Percentiles rank a stretch among this genome's conserved stretches.
phyloP scores from a whole-genome alignment of 495 filamentous ascomycete genomes.

The Penicillium coprophilum region DNA sequence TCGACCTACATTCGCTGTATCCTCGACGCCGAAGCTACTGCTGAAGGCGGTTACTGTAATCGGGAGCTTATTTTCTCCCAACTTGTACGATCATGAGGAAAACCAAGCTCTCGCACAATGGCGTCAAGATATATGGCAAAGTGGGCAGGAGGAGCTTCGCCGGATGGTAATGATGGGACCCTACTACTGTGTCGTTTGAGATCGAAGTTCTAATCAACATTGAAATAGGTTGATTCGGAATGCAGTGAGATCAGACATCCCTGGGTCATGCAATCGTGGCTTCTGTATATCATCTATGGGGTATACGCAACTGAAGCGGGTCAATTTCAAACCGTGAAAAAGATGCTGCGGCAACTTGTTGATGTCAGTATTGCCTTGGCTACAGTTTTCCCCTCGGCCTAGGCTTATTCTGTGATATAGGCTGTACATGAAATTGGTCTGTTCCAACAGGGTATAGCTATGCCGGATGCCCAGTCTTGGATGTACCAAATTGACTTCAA shows the following conservation, averaged over 20 bases:
- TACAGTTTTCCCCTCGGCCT: not conserved
- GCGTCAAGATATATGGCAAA: slow-evolving; percentile 14
- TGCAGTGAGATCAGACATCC: slow-evolving; percentile 14
- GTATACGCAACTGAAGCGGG: slow-evolving; percentile 13
- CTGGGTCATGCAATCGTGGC: slow-evolving; percentile 17
- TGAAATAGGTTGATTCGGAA: slow-evolving; percentile 11
- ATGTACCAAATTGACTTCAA: slow-evolving; percentile 10
- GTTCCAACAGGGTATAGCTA: slow-evolving; percentile 16
- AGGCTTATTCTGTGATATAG: slow-evolving; percentile 11
- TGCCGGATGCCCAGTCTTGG: slow-evolving; percentile 16
- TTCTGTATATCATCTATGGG: slow-evolving; percentile 19
- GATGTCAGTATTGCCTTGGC: slow-evolving; percentile 17
- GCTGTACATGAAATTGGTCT: slow-evolving; percentile 14
- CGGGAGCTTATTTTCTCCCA: slow-evolving; percentile 15
- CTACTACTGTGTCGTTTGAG: not conserved
- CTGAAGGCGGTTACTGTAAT: slow-evolving; percentile 14
- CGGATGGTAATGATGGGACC: slow-evolving; percentile 6
- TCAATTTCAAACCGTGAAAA: slow-evolving; percentile 13
- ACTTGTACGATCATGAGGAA: slow-evolving; percentile 2
- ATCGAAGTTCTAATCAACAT: slow-evolving; percentile 3
- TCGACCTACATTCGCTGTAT: slow-evolving; percentile 16
- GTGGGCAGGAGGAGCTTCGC: slow-evolving; percentile 9
- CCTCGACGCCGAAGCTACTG: slow-evolving; percentile 14
- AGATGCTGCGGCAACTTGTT: slow-evolving; percentile 12
- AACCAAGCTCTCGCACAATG: slow-evolving; percentile 2